Base-by-base conservation (phyloP, 495 filamentous ascomycete genomes). In the Trypethelium eluteriae region DNA sequence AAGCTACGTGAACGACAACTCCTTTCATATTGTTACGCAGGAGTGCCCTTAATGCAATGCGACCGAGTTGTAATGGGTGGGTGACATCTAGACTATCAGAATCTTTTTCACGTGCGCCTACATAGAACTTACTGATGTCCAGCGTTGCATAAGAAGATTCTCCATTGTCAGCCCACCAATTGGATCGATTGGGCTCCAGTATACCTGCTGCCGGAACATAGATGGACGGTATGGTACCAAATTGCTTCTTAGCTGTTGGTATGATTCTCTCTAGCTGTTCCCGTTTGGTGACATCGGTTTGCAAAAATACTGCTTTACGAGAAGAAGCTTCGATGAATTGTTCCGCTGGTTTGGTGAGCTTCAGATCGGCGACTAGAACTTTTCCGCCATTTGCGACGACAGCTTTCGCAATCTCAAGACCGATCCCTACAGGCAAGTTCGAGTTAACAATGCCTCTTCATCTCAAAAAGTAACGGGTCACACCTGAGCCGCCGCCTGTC, bases 31-130 rank as follows among this genome's bases (percentile, higher is more conserved):
- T 63, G 6, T 67, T 64, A 0, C 66, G 62, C 12, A 77, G 63
- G 38, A 74, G 68, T 41, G 75, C 69, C 14, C 73, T 69, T 38
- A 80, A 75, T 4, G 77, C 77, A 34, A 80, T 70, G 3, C 77
- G 62, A 35, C 77, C 76, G 25, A 78, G 62, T 62, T 78, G 76
- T 16, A 79, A 69, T 3, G 75, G 73, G 66, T 80, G 76, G 0
- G 69, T 68, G 65, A 76, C 75, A 18, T 69, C 49, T 74, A 71
- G 76, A 67, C 73, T 74, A 62, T 73, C 75, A 1, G 71, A 72
- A 53, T 66, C 74, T 18, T 64, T 25, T 67, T 70, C 62, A 0
- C 25, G 49, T 47, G 14, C 64, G 34, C 49, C 34, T 25, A 0
- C 7, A 18, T 16, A 9, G 50, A 25, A 69, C 61, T 41, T 53